Conservation (phyloP, 495 filamentous ascomycete species). For the Aspergillus egyptiacus region DNA sequence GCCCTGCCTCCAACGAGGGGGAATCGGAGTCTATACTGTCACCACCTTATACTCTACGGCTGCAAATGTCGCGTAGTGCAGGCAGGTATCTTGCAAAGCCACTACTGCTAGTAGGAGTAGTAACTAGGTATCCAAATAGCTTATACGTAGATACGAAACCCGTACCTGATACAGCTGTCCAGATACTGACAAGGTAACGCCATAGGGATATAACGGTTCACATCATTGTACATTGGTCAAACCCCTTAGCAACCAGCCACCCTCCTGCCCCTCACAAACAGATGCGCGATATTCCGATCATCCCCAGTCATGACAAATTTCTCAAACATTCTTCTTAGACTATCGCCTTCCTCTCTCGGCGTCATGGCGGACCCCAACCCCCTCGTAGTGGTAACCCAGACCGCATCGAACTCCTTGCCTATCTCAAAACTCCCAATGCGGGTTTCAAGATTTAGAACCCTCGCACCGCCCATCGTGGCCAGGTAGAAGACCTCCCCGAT, state of each 20-base stretch:
- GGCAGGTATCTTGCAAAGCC: no score
- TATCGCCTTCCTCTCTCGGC: constrained; percentile 48
- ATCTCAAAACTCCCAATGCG: constrained; percentile 53
- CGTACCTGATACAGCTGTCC: no score
- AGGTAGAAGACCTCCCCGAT: constrained; percentile 54
- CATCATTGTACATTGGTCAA: no score
- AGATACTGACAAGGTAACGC: no score
- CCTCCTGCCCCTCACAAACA: constrained; percentile 47
- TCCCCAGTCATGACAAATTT: constrained; percentile 64
- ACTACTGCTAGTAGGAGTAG: no score
- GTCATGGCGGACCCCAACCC: constrained; percentile 42
- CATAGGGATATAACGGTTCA: no score
- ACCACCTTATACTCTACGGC: no score
- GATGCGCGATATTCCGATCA: constrained; percentile 54
- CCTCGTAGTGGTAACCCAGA: constrained; percentile 42
- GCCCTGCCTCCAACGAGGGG: no score
- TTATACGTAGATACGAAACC: no score
- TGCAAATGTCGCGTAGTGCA: no score
- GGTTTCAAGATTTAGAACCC: constrained; percentile 50
- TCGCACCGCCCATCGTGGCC: constrained; percentile 57
- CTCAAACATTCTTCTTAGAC: constrained; percentile 45
- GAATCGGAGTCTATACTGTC: no score
- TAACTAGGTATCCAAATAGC: no score
- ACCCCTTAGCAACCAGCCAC: constrained; percentile 38
- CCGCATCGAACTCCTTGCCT: constrained; percentile 61